Conservation (phyloP, 306 rosid species). For the Rosa rugosa region DNA sequence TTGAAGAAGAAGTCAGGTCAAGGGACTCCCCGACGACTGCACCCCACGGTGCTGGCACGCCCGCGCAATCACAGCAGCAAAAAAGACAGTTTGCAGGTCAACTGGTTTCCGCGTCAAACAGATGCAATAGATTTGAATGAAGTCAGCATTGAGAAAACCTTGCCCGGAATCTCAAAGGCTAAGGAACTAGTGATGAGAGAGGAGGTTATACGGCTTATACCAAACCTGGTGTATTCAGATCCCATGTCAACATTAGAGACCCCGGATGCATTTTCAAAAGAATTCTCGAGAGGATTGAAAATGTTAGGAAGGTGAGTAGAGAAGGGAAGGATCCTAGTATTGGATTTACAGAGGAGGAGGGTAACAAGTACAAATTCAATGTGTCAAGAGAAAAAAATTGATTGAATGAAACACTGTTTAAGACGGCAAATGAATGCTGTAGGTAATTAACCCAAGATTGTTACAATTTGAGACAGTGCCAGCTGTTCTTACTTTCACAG, state of each 20-base stretch:
- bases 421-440: neutral
- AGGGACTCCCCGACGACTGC: too few relatives aligned
- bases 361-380: neutral
- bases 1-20: too few relatives aligned
- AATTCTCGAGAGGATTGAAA: slow-evolving; percentile 42
- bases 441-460: too few relatives aligned
- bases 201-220: slow-evolving; percentile 47
- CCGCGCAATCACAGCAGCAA: too few relatives aligned
- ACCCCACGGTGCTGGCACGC: too few relatives aligned
- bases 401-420: neutral
- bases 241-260: slow-evolving; percentile 31
- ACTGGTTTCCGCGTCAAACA: too few relatives aligned
- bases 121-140: too few relatives aligned
- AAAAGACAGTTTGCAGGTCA: too few relatives aligned
- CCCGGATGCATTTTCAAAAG: slow-evolving; percentile 55
- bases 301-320: slow-evolving; percentile 10
- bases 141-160: too few relatives aligned
- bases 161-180: too few relatives aligned
- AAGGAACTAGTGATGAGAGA: too few relatives aligned
- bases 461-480: too few relatives aligned
- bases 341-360: slow-evolving; percentile 5
- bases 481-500: neutral
- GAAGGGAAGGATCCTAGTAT: slow-evolving; percentile 7
- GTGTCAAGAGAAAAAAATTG: neutral
- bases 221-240: slow-evolving; percentile 40